Base-by-base conservation (phyloP, 2,329 filamentous ascomycete genomes). In the Aspergillus texensis region DNA sequence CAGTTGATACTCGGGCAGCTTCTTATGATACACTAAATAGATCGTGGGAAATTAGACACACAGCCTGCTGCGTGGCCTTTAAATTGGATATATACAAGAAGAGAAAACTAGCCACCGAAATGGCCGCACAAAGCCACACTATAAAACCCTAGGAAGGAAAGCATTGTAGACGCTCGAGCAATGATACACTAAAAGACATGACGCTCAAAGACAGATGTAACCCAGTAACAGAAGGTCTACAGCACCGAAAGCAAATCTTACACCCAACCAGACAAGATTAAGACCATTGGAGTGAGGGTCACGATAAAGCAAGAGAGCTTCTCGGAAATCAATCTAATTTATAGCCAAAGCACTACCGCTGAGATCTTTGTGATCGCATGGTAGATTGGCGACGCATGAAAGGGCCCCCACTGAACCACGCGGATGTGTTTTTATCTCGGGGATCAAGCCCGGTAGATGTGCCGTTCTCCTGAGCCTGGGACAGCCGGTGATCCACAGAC, bases 331-430 rank as follows among this genome's bases (percentile, higher is more conserved):
- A 3, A 12, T 52, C 48, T 52, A 26, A n/a, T 30, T 21, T 26
- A 11, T 10, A 36, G n/a, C 14, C 12, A 24, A 24, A 21, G 5
- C 39, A 19, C 41, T 68, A 73, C 12, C 60, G 63, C 43, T 67
- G 67, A 5, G 66, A 70, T 43, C 65, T 63, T 41, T 69, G 68
- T 4, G 74, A 76, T 12, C 68, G 70, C 14, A 74, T 24, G 10
- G 74, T 77, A 12, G 69, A 70, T 4, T 75, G 71, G 12, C 75
- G 74, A 32, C 70, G 72, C 6, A 74, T 62, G 28, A 76, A 45
- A 6, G 62, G 48, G 21, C 72, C 68, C 4, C 62, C 69, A 24
- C 68, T 68, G 5, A 60, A 56, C 50, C 63, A 62, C 34, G 66
- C 1, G 32, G 32, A 65, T 1, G 59, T 52, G 16, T 71, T 59